These are phyloP conservation scores for Dipodascopsis tothii DNA, from an alignment of 805 yeast genomes.

Conservation along the genomic window DNA sequence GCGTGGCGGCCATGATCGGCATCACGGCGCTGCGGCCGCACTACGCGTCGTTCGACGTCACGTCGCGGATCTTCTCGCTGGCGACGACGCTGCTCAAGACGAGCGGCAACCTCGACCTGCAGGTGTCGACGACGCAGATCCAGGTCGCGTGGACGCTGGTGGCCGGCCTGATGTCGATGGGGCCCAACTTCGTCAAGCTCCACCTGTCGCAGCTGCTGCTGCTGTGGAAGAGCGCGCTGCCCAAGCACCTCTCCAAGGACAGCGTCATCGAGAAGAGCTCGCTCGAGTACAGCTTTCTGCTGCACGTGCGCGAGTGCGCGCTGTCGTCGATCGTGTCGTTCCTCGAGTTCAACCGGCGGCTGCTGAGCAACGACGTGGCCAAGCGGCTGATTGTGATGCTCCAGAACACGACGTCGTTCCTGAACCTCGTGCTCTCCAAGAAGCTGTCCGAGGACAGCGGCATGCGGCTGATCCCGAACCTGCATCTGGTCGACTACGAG, in stretches of 20 bases:
- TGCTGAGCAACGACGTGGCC: constrained; percentile 39
- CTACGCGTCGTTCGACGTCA: constrained; percentile 40
- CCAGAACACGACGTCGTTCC: constrained; percentile 34
- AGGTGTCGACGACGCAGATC: constrained; percentile 33
- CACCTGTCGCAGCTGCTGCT: constrained; percentile 52
- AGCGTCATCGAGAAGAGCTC: constrained; percentile 25
- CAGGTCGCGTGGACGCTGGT: constrained; percentile 57
- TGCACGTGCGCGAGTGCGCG: constrained; percentile 51
- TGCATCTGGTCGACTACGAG: constrained; percentile 27
- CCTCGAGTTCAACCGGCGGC: constrained; percentile 33
- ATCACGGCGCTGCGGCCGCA: constrained; percentile 26
- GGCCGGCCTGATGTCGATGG: constrained; percentile 57
- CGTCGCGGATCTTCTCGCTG: constrained; percentile 40
- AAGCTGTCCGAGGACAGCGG: constrained; percentile 26
- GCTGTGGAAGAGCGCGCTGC: constrained; percentile 56
- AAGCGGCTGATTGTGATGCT: constrained; percentile 44
- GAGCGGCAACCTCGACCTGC: constrained; percentile 26
- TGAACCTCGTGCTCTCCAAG: constrained; percentile 29
- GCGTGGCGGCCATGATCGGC: constrained; percentile 27
- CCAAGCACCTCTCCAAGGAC: constrained; percentile 38
- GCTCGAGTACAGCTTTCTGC: constrained; percentile 28
- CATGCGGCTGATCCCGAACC: constrained; percentile 21
- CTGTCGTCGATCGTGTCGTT: constrained; percentile 52
- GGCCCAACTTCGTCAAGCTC: constrained; percentile 45
- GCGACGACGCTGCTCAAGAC: constrained; percentile 40